Base-by-base conservation (phyloP, 768 basidiomycete genomes). In the Auriscalpium orientale region DNA sequence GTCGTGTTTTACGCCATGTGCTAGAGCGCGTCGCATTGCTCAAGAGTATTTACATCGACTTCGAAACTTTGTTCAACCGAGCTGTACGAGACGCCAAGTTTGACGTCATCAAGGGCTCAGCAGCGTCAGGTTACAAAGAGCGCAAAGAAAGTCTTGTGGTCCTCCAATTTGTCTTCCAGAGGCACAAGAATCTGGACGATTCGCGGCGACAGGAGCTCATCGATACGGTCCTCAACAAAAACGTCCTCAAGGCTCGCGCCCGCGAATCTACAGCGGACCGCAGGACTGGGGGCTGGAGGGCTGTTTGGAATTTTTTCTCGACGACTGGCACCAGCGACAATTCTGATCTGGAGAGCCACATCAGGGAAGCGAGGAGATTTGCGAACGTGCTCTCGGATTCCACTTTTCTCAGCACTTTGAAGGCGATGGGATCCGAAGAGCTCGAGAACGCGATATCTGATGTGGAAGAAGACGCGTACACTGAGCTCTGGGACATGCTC, bases 341-440 rank as follows among this genome's bases (percentile, higher is more conserved):
- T 3, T 5, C 46, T 34, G 28, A 56, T 8, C 28, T 28, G 28
- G 7, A 28, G 28, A 7, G 7, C 7, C 28, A 28, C 7, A 21
- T 56, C n/a, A 45, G 16, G 20, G 58, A 62, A 3, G 54, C 58
- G 40, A 57, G 50, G 37, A n/a, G 8, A 13, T 28, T 51, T 12
- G 58, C 52, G 7, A 22, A 16, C 3, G n/a, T 7, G 2, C 37
- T 57, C 10, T 12, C 52, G 1, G 58, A 64, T 33, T 11, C 40
- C 2, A 51, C 37, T 0, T 64, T 64, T 36, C 37, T 64, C 2
- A 37, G 53, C 15, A n/a, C 18, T 8, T 22, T 62, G 18, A 46
- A 49, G 11, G 20, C 18, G 33, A 46, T 53, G 15, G 46, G n/a
- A 11, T 28, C 46, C 5, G 15, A 40, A 1, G 55, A 56, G 5